These are phyloP conservation scores for Colletotrichum paranaense DNA, from an alignment of 2,329 filamentous ascomycete species.

Conservation along the genomic window DNA sequence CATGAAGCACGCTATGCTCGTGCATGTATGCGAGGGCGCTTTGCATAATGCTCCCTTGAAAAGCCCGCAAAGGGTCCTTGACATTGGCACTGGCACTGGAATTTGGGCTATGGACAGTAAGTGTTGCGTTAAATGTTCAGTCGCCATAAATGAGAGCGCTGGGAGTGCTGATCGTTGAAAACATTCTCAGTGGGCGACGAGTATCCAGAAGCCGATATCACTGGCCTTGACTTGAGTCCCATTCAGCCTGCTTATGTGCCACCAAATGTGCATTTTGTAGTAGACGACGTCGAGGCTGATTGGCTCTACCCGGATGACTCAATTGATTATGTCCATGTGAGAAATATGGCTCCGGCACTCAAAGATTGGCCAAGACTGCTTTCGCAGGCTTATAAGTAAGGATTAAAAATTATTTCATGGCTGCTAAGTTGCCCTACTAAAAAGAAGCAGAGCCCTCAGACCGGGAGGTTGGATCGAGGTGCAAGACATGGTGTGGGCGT, in stretches of 20 bases:
- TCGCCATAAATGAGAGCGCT: fast-evolving
- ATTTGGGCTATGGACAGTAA: conserved; percentile 66
- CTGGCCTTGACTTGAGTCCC: conserved; percentile 25
- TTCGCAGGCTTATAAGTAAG: conserved; percentile 51
- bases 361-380: conserved; percentile 53
- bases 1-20: conserved; percentile 44
- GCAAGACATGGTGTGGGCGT: conserved; percentile 53
- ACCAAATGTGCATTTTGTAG: conserved; percentile 59
- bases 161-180: background rate
- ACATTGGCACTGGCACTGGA: conserved; percentile 50
- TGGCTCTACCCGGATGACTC: conserved; percentile 53
- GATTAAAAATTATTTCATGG: background rate
- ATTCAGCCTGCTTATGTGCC: conserved; percentile 47
- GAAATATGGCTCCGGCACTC: conserved; percentile 50
- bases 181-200: conserved; percentile 41
- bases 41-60: background rate
- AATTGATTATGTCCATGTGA: conserved; percentile 56
- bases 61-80: background rate
- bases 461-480: conserved; percentile 58
- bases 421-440: background rate
- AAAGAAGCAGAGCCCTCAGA: conserved; percentile 41
- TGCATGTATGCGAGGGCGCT: conserved; percentile 7
- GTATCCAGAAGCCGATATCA: conserved; percentile 11
- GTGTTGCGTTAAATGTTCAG: conserved; percentile 26
- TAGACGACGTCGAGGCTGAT: conserved; percentile 53